Evolutionary conservation across 78 protist species (phyloP), one percentile per base, ranked within the genome.

Genomic region (Chrysochromulina tobinii): DNA sequence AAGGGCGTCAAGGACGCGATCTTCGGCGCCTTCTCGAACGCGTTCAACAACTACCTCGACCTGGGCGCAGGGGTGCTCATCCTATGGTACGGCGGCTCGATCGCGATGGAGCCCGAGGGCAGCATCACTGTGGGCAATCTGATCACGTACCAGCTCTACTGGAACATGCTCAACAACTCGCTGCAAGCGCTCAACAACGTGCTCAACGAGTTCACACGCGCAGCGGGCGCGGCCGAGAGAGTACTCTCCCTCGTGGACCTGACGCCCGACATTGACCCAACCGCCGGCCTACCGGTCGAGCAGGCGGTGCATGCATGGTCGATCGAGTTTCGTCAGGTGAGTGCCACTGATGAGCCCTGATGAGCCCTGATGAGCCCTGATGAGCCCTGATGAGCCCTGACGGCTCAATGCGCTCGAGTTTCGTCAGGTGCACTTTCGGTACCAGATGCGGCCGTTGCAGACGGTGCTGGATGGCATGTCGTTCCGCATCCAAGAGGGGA

Each of bases 181-280:
- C 17, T 14, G 51, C 77, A 87, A 48, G 5, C 79, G 61, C 69
- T 88, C 50, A 57, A 25, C 64, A 53, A 53, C 67, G 25, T 59
- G 57, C 18, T 88, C 73, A 88, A 68, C 81, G 11, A 20, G 57
- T 88, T 88, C 91, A 88, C 91, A 58, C 81, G 91, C 59, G 79
- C 91, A 2, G 91, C 91, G 1, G 91, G 91, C 21, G 91, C 91
- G 27, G 91, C 91, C 12, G 58, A 64, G 55, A 81, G 91, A 38
- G 83, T 88, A 20, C 61, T 88, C 55, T 14, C 73, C n/a, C 51
- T 88, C 23, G 3, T 68, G 27, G 91, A 88, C 83, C 50, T 25
- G 54, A 2, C 4, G 91, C 91, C 91, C 81, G 91, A 66, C 66
- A 88, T 88, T 81, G 64, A 59, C 64, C 64, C 64, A 7, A 14